Conservation (phyloP, 129 eudicot species). For the Smallanthus sonchifolius region DNA sequence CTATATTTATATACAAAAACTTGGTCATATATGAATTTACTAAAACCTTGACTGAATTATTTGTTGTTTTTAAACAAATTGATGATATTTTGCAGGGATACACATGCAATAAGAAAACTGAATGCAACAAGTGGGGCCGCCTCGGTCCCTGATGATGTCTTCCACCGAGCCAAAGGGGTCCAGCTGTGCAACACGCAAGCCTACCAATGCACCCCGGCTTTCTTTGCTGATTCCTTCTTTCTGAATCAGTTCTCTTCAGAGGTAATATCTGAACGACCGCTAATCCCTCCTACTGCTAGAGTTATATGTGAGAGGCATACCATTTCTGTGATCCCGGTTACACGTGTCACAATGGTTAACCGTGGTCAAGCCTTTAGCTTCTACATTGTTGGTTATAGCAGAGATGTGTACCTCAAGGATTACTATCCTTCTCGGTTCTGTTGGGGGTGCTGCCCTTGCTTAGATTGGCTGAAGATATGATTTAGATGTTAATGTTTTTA, state of each 20-base stretch:
- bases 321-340: constrained; percentile 88
- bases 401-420: constrained; percentile 84
- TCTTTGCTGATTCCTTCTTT: constrained; percentile 84
- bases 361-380: constrained; percentile 63
- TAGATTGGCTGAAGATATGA: constrained; percentile 78
- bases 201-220: constrained; percentile 90
- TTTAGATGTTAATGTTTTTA: not conserved
- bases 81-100: constrained; percentile 47
- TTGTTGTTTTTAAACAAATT: not conserved
- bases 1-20: not conserved
- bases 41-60: not conserved
- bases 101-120: constrained; percentile 67
- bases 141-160: constrained; percentile 94
- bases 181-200: constrained; percentile 93
- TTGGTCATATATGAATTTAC: not conserved
- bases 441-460: constrained; percentile 95
- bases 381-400: constrained; percentile 73
- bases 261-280: constrained; percentile 78
- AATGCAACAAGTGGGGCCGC: constrained; percentile 96
- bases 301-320: constrained; percentile 89
- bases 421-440: constrained; percentile 89
- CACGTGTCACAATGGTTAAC: constrained; percentile 81
- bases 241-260: constrained; percentile 90
- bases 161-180: constrained; percentile 91
- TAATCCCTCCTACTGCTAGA: constrained; percentile 61